These are phyloP conservation scores for Rhizopus microsporus DNA, from an alignment of 371 early-diverging fungal species.

Conservation along the genomic window DNA sequence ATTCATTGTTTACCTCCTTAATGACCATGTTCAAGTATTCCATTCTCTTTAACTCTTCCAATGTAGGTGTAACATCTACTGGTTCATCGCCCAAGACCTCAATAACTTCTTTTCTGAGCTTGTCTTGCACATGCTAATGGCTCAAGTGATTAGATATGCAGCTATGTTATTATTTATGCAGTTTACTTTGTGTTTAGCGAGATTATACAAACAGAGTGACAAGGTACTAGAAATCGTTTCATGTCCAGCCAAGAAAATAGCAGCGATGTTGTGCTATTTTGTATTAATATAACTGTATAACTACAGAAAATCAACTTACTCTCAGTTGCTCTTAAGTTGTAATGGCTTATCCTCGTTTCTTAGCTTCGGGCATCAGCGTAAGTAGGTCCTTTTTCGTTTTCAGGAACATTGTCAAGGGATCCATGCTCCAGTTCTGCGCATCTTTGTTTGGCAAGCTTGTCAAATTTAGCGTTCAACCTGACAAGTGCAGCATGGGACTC, in stretches of 20 bases:
- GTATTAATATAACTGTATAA: too few species aligned
- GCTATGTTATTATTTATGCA: not conserved
- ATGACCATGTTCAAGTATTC: conserved; percentile 50
- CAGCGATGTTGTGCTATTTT: conserved; percentile 14
- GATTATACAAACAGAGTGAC: conserved; percentile 26
- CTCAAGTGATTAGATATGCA: not conserved
- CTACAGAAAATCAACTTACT: not conserved
- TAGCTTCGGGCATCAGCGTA: conserved; percentile 40
- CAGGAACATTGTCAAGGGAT: conserved; percentile 9
- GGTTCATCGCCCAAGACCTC: conserved; percentile 17
- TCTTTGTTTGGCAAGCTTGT: not conserved
- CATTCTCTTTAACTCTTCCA: conserved; percentile 43
- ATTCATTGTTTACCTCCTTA: conserved; percentile 22
- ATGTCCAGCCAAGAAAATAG: conserved; percentile 31
- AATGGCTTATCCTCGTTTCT: conserved; percentile 19
- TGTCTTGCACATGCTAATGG: conserved; percentile 22
- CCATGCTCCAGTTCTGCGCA: conserved; percentile 10
- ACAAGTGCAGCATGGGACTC: too few species aligned
- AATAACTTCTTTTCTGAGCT: conserved; percentile 13
- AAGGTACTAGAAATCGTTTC: conserved; percentile 39
- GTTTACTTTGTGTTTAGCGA: conserved; percentile 33
- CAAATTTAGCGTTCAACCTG: too few species aligned
- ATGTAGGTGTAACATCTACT: conserved; percentile 21
- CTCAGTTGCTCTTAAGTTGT: conserved; percentile 19
- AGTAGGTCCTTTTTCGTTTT: conserved; percentile 50